Evolutionary conservation across 2,329 filamentous ascomycete genomes (phyloP), one percentile per base, ranked within the genome.

Genomic region (Arthroderma sp.): DNA sequence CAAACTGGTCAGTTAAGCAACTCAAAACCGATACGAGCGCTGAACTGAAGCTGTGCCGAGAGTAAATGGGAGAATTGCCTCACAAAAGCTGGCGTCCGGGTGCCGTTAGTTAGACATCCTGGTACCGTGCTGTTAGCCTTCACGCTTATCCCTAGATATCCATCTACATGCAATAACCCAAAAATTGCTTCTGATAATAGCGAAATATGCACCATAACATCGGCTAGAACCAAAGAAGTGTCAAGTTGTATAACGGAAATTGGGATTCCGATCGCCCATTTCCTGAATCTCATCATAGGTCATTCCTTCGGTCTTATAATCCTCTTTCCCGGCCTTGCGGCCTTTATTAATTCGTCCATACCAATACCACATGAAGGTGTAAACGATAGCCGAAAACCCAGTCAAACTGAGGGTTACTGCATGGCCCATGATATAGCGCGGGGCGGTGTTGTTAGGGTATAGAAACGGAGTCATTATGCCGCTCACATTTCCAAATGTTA

Each of bases 401-500:
- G 79, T 75, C 60, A 82, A 65, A 28, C 69, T 66, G 38, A 82
- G 61, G 3, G 75, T 78, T 6, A 80, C 68, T 1, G 75, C 77
- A 53, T 83, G 78, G 4, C 79, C 79, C 31, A 68, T 68, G 33
- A 76, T 64, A 55, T 76, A 82, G n/a, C 74, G 68, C 1, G 77
- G 77, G 1, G 60, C 68, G 40, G 78, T 74, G 6, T 53, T 47
- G 7, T 55, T 64, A 32, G 57, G 59, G 49, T 68, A 69, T 7
- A 69, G 50, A 53, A 85, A 86, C 0, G 80, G 76, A 3, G 80
- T 74, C 78, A 86, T 81, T 51, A 87, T 81, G 2, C 83, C 83
- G 7, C 78, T 74, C 10, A 71, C 69, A 51, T 87, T 87, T 2
- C 82, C 82, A 43, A 80, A 72, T 0, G 77, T 83, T 32, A 86